These are phyloP conservation scores for Cydonia oblonga DNA, from an alignment of 331 rosid genomes.

Conservation along the genomic window DNA sequence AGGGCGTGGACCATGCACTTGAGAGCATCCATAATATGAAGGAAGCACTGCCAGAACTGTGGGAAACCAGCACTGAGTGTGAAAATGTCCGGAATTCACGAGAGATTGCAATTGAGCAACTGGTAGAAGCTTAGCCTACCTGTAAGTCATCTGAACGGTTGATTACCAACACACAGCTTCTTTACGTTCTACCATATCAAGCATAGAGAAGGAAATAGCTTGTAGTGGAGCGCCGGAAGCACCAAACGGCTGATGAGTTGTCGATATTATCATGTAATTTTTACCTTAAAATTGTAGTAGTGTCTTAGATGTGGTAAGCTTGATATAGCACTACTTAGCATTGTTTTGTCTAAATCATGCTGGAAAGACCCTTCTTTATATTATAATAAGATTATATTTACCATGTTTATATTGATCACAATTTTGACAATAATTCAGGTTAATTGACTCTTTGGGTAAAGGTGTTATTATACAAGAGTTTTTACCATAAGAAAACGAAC, in stretches of 20 bases:
- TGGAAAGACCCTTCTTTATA: neutral
- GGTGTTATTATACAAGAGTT: no score
- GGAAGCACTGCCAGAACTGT: conserved; percentile 83
- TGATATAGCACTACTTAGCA: no score
- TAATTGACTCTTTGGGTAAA: no score
- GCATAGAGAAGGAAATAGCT: neutral
- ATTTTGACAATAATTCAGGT: neutral
- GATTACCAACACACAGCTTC: no score
- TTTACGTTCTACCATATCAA: no score
- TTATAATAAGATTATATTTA: neutral
- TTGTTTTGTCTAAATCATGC: no score
- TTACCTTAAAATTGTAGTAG: no score
- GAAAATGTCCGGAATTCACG: conserved; percentile 16
- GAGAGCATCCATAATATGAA: conserved; percentile 80
- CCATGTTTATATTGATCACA: neutral
- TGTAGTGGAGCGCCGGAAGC: neutral
- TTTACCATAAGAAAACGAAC: no score
- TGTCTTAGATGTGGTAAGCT: no score
- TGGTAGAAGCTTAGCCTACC: conserved; percentile 46
- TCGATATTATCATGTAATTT: no score
- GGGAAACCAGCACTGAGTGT: conserved; percentile 40
- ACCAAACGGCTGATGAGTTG: no score
- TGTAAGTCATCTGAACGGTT: neutral
- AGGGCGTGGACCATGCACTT: conserved; percentile 57
- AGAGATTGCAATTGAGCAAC: conserved; percentile 48